phyloP scores from a whole-genome alignment of 352 stramenopile genomes.

The Globisporangium radiosum region DNA sequence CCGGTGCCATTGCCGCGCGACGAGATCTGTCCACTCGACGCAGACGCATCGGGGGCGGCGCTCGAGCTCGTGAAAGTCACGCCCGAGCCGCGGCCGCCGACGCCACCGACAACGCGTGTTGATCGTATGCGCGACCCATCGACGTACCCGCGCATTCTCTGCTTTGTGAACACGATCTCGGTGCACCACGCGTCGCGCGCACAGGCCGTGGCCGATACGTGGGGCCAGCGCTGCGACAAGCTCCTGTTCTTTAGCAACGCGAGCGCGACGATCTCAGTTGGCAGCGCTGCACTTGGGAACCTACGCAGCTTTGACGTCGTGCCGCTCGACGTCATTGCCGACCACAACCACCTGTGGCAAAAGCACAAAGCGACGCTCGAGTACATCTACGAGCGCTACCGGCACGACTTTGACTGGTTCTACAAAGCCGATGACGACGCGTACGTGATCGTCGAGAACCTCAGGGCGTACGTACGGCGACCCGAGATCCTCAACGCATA shows the following conservation, averaged over 20 bases:
- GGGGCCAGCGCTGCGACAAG: conserved; percentile 73
- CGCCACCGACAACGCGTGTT: background rate
- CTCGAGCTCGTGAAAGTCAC: conserved; percentile 40
- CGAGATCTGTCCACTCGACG: conserved; percentile 50
- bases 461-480: conserved; percentile 47
- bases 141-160: conserved; percentile 55
- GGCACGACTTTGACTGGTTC: conserved; percentile 81
- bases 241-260: conserved; percentile 83
- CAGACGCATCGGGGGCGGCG: conserved; percentile 28
- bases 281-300: conserved; percentile 13
- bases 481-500: conserved; percentile 61
- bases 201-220: conserved; percentile 68
- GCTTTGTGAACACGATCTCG: conserved; percentile 81
- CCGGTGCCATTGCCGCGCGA: conserved; percentile 16
- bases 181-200: conserved; percentile 52
- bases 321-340: conserved; percentile 53
- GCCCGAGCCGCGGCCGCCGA: conserved; percentile 12
- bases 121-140: background rate
- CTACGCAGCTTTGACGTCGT: conserved; percentile 42
- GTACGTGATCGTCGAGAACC: conserved; percentile 78
- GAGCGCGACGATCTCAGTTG: conserved; percentile 40
- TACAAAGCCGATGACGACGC: conserved; percentile 84
- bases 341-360: conserved; percentile 81
- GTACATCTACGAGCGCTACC: conserved; percentile 66
- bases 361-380: conserved; percentile 73